Base-by-base conservation (phyloP, 192 early-diverging fungal species). In the Gigaspora rosea region DNA sequence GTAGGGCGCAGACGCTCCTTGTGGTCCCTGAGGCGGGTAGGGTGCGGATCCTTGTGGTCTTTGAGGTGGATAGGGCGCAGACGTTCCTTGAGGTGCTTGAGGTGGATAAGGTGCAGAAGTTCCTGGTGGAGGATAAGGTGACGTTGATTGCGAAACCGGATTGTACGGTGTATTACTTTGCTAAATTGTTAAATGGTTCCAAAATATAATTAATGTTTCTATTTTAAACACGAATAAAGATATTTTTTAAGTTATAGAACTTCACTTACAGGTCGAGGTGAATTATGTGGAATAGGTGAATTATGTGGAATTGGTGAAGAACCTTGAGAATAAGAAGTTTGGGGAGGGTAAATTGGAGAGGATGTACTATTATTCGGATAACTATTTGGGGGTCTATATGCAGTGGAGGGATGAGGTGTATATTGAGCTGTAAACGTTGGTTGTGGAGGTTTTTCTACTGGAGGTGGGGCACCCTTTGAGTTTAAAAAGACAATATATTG, bases 81-180 rank as follows among this genome's bases (percentile, higher is more conserved):
- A 54, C 13, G 41, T 10, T n/a, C 33, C 18, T 57, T 57, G 66
- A 46, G 66, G 36, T 62, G 36, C 13, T n/a, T 33, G 8, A 32
- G 36, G 16, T 48, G 73, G 73, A 51, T 22, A 63, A 16, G 33
- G n/a, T 11, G 58, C 16, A 62, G 52, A 41, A 41, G 9, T 67
- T 71, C 49, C 5, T 71, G 16, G 36, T 71, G 69, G 46, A 22
- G 69, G 41, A 67, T 48, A 67, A 50, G 6, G n/a, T 15, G 27
- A 46, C 13, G 64, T n/a, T 47, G 64, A 48, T 41, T 66, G 32
- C 18, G 52, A 56, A 56, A 56, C 52, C 4, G 13, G 52, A 56
- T 7, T 7, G 13, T 5, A 15, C 10, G 12, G 18, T 56, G 18
- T 16, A 54, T 5, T 54, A 12, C 11, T 47, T 46, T 66, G 16